A percentile compares a stretch with the other conserved stretches of the same genome.
Conservation (phyloP, 805 yeast genomes). For the Blastobotrys parvus region DNA sequence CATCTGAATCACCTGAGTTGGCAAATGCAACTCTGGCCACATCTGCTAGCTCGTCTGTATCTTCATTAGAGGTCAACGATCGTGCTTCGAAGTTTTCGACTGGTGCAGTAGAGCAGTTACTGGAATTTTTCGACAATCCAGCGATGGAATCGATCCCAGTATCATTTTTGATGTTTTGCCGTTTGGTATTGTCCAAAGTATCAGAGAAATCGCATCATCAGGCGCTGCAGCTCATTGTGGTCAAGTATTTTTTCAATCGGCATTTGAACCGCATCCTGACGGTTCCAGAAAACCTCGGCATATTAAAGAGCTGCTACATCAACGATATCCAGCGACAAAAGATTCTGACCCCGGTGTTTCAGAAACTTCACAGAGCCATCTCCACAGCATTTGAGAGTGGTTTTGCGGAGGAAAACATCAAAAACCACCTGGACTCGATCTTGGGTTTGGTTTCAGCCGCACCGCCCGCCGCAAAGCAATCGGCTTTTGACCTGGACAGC, state of each 20-base stretch:
- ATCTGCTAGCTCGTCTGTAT: slow-evolving; percentile 10
- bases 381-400: slow-evolving; percentile 6
- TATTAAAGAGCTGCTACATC: slow-evolving; percentile 15
- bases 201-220: slow-evolving; percentile 2
- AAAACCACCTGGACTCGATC: slow-evolving; percentile 9
- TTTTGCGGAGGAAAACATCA: slow-evolving; percentile 2
- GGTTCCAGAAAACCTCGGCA: slow-evolving; percentile 19
- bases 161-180: slow-evolving; percentile 13
- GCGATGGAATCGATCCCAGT: slow-evolving; percentile 15
- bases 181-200: slow-evolving; percentile 9
- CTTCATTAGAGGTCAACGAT: slow-evolving; percentile 11
- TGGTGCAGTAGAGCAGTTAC: slow-evolving; percentile 6
- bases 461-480: slow-evolving; percentile 3
- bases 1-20: slow-evolving; percentile 12
- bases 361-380: slow-evolving; percentile 8
- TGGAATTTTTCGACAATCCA: slow-evolving; percentile 11
- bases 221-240: slow-evolving; percentile 10
- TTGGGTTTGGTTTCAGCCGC: slow-evolving; percentile 7
- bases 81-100: slow-evolving; percentile 7
- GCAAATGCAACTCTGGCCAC: slow-evolving; percentile 2
- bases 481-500: too few relatives aligned
- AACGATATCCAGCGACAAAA: slow-evolving; percentile 18
- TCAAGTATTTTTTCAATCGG: slow-evolving; percentile 16
- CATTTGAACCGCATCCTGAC: slow-evolving; percentile 11
- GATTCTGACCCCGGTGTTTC: slow-evolving; percentile 15